Conservation (phyloP, 768 basidiomycete genomes). For the Leccinum arenicola region DNA sequence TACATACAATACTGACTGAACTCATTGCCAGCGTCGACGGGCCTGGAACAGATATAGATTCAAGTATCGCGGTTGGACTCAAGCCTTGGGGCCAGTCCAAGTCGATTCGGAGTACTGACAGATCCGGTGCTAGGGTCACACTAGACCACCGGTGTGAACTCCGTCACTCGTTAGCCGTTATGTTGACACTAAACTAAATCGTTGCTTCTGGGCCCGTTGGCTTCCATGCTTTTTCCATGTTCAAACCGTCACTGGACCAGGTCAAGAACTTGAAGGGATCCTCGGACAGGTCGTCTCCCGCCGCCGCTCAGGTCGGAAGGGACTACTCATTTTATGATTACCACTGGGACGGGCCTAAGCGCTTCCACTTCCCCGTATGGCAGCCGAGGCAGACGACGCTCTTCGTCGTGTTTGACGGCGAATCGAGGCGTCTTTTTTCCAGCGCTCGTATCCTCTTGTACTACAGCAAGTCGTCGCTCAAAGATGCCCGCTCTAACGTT, state of each 20-base stretch:
- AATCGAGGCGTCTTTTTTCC: constrained; percentile 22
- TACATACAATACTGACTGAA: not conserved
- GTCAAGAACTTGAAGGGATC: not conserved
- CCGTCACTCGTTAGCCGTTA: not conserved
- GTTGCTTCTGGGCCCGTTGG: not conserved
- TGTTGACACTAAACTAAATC: not conserved
- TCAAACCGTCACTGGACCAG: not conserved
- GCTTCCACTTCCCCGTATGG: constrained; percentile 20
- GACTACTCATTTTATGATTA: constrained; percentile 18
- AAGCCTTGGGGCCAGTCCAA: not conserved
- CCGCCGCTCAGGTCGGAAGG: not conserved
- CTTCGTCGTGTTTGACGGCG: constrained; percentile 20
- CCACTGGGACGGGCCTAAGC: constrained; percentile 25
- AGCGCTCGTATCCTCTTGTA: constrained; percentile 21
- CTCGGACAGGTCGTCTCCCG: not conserved
- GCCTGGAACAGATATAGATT: not conserved
- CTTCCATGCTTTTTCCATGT: not conserved
- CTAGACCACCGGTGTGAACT: not conserved
- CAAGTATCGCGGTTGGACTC: not conserved
- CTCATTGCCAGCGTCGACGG: not conserved
- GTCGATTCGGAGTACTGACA: not conserved
- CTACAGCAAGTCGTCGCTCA: constrained; percentile 4
- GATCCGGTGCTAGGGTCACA: not conserved
- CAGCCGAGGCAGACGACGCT: constrained; percentile 25
- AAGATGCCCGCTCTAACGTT: constrained; percentile 10